Evolutionary conservation across 331 rosid species (phyloP).

Genomic region (Malus hybrid): DNA sequence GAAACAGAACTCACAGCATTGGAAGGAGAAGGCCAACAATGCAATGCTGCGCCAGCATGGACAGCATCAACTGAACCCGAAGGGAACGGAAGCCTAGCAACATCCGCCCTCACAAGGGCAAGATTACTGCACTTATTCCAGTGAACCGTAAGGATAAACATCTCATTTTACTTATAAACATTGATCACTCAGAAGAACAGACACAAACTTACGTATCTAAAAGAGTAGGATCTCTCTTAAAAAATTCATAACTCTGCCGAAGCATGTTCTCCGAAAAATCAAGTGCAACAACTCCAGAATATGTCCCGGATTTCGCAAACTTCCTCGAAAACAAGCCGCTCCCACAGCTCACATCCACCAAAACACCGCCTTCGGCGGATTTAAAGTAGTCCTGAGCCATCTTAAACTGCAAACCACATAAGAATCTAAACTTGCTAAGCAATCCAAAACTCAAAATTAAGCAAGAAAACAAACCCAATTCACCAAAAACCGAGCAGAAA

Average conservation of each 20-base stretch:
- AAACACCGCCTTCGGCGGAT: conserved; percentile 69
- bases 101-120: conserved; percentile 96
- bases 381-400: conserved; percentile 83
- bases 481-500: background rate
- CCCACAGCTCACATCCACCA: conserved; percentile 89
- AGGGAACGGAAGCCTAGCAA: conserved; percentile 85
- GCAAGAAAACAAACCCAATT: background rate
- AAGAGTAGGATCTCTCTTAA: conserved; percentile 57
- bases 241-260: conserved; percentile 77
- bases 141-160: conserved; percentile 9
- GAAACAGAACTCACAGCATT: conserved; percentile 61
- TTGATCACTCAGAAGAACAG: background rate
- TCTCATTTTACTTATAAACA: background rate
- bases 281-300: conserved; percentile 72
- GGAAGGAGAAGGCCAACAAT: conserved; percentile 97
- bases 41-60: conserved; percentile 95
- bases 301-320: conserved; percentile 60
- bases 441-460: background rate
- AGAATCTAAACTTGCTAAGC: background rate
- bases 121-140: conserved; percentile 59
- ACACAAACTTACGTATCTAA: conserved; percentile 31
- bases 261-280: conserved; percentile 97
- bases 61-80: conserved; percentile 86
- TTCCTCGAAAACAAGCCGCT: conserved; percentile 89
- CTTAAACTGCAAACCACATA: conserved; percentile 50